Evolutionary conservation across 1,139 yeast genomes (phyloP).

Genomic region (Taiozyma sp.): DNA sequence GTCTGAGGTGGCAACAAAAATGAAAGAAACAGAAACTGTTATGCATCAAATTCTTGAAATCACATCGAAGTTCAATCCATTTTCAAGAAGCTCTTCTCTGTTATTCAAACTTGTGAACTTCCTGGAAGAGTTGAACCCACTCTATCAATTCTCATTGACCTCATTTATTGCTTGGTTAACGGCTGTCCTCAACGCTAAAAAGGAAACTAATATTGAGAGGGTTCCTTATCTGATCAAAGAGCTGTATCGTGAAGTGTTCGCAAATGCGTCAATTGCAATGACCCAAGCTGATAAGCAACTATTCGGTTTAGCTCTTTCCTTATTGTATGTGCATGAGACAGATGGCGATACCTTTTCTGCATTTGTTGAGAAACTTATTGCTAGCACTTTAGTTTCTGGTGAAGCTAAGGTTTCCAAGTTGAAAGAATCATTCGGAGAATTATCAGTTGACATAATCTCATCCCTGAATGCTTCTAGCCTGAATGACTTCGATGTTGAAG

Average conservation of each 20-base stretch:
- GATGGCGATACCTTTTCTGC: slow-evolving; percentile 13
- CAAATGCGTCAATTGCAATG: slow-evolving; percentile 45
- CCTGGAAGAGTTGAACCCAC: slow-evolving; percentile 39
- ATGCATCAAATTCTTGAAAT: slow-evolving; percentile 49
- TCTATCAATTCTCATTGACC: slow-evolving; percentile 57
- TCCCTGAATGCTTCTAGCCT: not conserved
- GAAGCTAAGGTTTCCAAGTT: not conserved
- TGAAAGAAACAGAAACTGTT: slow-evolving; percentile 49
- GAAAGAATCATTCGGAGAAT: slow-evolving; percentile 8
- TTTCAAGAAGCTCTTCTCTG: slow-evolving; percentile 52
- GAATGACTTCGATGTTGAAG: not conserved
- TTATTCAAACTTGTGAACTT: slow-evolving; percentile 43
- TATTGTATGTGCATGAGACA: slow-evolving; percentile 18
- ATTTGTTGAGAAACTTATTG: slow-evolving; percentile 1
- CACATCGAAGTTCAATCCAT: slow-evolving; percentile 42
- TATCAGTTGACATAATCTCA: slow-evolving; percentile 3
- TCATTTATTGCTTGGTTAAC: slow-evolving; percentile 40
- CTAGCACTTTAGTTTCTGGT: slow-evolving; percentile 4
- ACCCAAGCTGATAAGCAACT: slow-evolving; percentile 42
- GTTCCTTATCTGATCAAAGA: slow-evolving; percentile 28
- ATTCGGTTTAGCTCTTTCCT: slow-evolving; percentile 39
- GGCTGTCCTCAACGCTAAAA: slow-evolving; percentile 29
- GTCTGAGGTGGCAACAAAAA: slow-evolving; percentile 45
- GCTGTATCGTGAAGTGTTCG: slow-evolving; percentile 45
- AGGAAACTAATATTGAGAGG: slow-evolving; percentile 10